Evolutionary conservation across 129 eudicot species (phyloP), one percentile per base, ranked within the genome.

Genomic region (Calendula officinalis): DNA sequence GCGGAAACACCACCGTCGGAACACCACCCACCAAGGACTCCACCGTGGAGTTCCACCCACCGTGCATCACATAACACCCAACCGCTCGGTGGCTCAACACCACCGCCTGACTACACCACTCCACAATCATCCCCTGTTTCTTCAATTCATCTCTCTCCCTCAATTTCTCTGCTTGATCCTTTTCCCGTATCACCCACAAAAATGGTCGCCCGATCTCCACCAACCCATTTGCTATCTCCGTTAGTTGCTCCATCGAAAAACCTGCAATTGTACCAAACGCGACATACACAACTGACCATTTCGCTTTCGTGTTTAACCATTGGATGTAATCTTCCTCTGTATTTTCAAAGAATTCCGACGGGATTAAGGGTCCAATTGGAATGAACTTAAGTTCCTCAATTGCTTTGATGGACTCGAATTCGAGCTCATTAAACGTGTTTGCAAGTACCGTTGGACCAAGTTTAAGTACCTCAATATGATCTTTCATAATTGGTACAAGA

Each of bases 1-100:
- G 89, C 1, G 95, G 82, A 83, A 86, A 80, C 2, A 59, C 95
- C 47, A 83, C 76, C 80, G 75, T 72, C 8, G 95, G 89, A 71
- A 86, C 86, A 3, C 94, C 94, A 9, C 74, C 41, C 32, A 67
- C 78, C 82, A 86, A 46, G 6, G 82, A 71, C 48, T 86, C 95
- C 5, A 67, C 1, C 2, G 30, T 22, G 1, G 30, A 22, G 30
- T 22, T 22, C 30, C 30, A 22, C 30, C 30, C 30, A 22, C 30
- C 30, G 30, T 22, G 30, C 30, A 22, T 22, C 30, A 22, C 30
- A 22, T 22, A 22, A 22, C 30, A 22, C 30, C 30, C 30, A 22
- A 22, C 2, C 30, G 30, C 30, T 22, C 2, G n/a, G n/a, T n/a
- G n/a, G n/a, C n/a, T n/a, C n/a, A n/a, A n/a, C n/a, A n/a, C n/a